Evolutionary conservation across 2,329 filamentous ascomycete species (phyloP).

Genomic region (Dendrostoma leiphaemia): DNA sequence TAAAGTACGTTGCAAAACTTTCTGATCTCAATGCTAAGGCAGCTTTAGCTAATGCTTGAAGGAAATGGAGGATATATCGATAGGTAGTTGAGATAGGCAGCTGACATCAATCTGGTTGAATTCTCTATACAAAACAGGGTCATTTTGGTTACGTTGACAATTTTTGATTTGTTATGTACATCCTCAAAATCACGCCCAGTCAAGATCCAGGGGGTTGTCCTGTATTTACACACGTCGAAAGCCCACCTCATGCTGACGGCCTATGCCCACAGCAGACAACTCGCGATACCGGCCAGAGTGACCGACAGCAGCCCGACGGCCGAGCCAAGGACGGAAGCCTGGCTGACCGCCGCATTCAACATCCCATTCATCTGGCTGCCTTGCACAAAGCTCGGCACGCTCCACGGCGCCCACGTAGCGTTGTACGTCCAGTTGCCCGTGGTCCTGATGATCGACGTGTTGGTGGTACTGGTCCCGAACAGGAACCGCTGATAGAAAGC

Average conservation of each 20-base stretch:
- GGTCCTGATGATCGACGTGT: neutral
- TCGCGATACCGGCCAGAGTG: neutral
- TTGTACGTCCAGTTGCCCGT: neutral
- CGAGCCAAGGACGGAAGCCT: neutral
- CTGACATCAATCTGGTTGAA: too few species aligned
- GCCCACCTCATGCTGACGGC: too few species aligned
- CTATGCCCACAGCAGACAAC: neutral
- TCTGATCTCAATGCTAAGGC: too few species aligned
- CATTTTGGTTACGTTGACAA: too few species aligned
- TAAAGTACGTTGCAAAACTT: too few species aligned
- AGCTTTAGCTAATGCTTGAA: too few species aligned
- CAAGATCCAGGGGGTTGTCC: too few species aligned
- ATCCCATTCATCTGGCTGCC: neutral
- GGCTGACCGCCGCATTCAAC: neutral
- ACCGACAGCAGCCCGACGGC: neutral
- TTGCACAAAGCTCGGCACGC: neutral
- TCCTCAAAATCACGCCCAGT: too few species aligned
- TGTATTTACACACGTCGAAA: neutral
- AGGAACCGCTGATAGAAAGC: neutral
- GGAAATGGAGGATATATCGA: too few species aligned
- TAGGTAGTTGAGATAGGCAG: too few species aligned
- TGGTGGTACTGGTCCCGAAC: neutral
- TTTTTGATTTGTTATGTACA: too few species aligned
- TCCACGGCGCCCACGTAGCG: neutral
- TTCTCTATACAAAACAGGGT: too few species aligned